phyloP scores from a whole-genome alignment of 345 rosid genomes.

The Eutrema yunnanense region DNA sequence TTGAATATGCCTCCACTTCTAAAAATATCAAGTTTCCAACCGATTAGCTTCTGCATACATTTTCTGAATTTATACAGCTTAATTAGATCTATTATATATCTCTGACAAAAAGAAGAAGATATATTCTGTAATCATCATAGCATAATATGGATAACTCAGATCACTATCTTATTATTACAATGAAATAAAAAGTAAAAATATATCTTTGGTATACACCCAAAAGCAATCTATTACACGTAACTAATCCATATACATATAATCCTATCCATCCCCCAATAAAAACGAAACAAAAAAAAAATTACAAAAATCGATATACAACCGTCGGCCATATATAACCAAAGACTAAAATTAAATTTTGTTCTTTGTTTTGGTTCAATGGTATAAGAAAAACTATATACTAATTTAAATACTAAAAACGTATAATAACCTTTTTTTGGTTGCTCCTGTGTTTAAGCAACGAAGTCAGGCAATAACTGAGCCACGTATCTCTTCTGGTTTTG shows the following conservation, averaged over 20 bases:
- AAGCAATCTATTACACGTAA: constrained; percentile 27
- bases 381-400: constrained; percentile 69
- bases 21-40: not conserved
- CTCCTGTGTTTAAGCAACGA: constrained; percentile 51
- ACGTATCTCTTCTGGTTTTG: constrained; percentile 85
- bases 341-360: constrained; percentile 45
- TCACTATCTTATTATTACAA: constrained; percentile 20
- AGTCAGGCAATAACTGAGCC: constrained; percentile 84
- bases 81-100: not conserved
- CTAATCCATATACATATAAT: constrained; percentile 28
- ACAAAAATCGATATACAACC: constrained; percentile 81
- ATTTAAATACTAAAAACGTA: constrained; percentile 24
- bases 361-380: constrained; percentile 33
- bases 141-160: not conserved
- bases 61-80: not conserved
- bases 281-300: constrained; percentile 28
- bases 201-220: constrained; percentile 24
- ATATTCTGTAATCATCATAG: not conserved
- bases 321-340: constrained; percentile 54
- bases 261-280: constrained; percentile 52
- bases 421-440: constrained; percentile 24
- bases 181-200: constrained; percentile 10
- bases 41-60: not conserved
- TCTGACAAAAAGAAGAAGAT: not conserved
- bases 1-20: not conserved